Percentiles rank a stretch among this genome's conserved stretches.
phyloP scores from a whole-genome alignment of 2,329 filamentous ascomycete genomes.

The Ascochyta pisi region DNA sequence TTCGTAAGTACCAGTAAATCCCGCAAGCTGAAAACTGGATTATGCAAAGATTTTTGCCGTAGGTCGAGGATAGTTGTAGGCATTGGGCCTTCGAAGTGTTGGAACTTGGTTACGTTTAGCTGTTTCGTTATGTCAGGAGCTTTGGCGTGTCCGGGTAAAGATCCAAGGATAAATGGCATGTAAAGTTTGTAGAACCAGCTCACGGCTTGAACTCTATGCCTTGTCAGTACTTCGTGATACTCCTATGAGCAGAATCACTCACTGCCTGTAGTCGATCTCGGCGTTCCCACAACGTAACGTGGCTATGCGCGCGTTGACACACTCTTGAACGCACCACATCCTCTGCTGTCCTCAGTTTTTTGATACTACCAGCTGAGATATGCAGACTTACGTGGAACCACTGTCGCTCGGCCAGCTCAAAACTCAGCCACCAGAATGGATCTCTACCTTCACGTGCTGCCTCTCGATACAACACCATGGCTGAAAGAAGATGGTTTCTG shows the following conservation, averaged over 20 bases:
- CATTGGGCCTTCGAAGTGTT: not conserved
- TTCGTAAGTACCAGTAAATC: not conserved
- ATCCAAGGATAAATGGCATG: not conserved
- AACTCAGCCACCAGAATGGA: conserved; percentile 18
- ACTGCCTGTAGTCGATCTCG: conserved; percentile 12
- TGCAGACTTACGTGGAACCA: conserved; percentile 13
- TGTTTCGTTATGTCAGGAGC: not conserved
- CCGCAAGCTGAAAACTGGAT: not conserved
- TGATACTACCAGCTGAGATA: not conserved
- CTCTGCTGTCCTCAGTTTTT: not conserved
- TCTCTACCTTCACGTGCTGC: conserved; percentile 3
- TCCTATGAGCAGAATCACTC: not conserved
- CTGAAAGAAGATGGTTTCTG: not conserved
- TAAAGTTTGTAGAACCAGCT: not conserved
- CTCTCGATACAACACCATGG: not conserved
- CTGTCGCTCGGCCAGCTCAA: conserved; percentile 11
- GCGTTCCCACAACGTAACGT: conserved; percentile 15
- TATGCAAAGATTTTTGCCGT: conserved; percentile 3
- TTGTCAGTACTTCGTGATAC: not conserved
- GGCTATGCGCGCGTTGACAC: conserved; percentile 12
- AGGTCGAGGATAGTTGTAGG: conserved; percentile 13
- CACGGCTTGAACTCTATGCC: not conserved
- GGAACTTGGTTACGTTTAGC: not conserved
- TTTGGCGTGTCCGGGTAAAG: not conserved
- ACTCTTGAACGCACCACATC: conserved; percentile 22